Evolutionary conservation across 306 rosid genomes (phyloP), one percentile per base, ranked within the genome.

Genomic region (Cicer bijugum): DNA sequence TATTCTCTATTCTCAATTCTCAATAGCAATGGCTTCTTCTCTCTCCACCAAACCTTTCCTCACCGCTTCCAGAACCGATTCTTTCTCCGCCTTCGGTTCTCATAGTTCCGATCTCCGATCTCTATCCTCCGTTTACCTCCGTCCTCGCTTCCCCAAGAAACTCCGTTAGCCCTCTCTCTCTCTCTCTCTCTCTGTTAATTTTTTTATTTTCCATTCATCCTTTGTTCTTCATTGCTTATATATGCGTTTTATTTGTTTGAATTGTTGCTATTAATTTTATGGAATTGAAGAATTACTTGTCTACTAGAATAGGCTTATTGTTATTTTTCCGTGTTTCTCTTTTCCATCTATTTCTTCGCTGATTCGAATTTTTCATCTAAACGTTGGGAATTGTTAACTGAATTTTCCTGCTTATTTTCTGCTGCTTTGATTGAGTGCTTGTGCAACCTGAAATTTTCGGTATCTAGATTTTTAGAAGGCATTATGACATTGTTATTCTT

Each of bases 1-100:
- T 12, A 72, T 39, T 61, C 17, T 17, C 17, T 17, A 17, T 17
- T 17, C n/a, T n/a, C n/a, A n/a, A n/a, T n/a, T n/a, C 17, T 1
- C 51, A 47, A 56, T 47, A 57, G 23, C 44, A 67, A 89, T 91
- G 97, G 92, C 99, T 35, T 91, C 99, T 16, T 90, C 93, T 75
- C 66, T 94, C 39, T 76, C 87, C 10, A 73, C 93, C 71, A 90
- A 91, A 52, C 86, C 96, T 12, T 91, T 91, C 77, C 80, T 92
- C 47, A 80, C 86, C 1, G 53, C 80, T 80, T 69, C 88, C 15
- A 55, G 66, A 75, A 77, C 83, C 53, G 90, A 86, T 15, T 70
- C 82, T 20, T 61, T 85, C 65, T 83, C 87, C 66, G 79, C 83
- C 20, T 80, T 87, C 59, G 50, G 77, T 60, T 81, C 90, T 47